phyloP scores from a whole-genome alignment of 164 flowering plant species.

The Tinospora cordifolia region DNA sequence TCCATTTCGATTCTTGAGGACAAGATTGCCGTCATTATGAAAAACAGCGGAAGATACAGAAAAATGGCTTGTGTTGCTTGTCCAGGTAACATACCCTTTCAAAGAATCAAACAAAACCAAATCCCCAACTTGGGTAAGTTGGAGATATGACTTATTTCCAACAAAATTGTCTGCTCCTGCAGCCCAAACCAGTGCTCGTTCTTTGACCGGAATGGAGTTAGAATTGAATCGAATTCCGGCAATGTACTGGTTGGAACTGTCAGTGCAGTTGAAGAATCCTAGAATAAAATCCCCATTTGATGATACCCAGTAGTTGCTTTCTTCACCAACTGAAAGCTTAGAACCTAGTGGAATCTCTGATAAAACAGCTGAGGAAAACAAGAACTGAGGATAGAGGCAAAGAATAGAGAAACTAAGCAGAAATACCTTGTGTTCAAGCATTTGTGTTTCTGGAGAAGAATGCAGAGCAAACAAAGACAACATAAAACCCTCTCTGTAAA shows the following conservation, averaged over 20 bases:
- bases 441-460: too few species aligned
- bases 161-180: conserved; percentile 51
- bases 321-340: conserved; percentile 31
- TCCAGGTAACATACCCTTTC: conserved; percentile 37
- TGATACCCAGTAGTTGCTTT: conserved; percentile 49
- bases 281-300: conserved; percentile 56
- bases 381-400: conserved; percentile 20
- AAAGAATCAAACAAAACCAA: conserved; percentile 48
- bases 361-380: conserved; percentile 18
- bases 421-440: too few species aligned
- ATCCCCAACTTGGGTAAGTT: conserved; percentile 41
- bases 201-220: conserved; percentile 30
- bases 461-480: too few species aligned
- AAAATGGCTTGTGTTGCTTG: conserved; percentile 35
- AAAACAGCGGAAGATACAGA: conserved; percentile 51
- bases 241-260: conserved; percentile 34
- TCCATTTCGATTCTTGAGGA: conserved; percentile 28
- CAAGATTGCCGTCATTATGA: conserved; percentile 56
- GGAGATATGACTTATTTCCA: conserved; percentile 39
- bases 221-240: conserved; percentile 53
- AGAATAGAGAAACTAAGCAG: too few species aligned
- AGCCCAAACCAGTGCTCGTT: conserved; percentile 52
- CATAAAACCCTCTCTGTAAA: too few species aligned
- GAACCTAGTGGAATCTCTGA: conserved; percentile 51
- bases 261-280: conserved; percentile 46